Base-by-base conservation (phyloP, 306 rosid species). In the Vigna angularis region DNA sequence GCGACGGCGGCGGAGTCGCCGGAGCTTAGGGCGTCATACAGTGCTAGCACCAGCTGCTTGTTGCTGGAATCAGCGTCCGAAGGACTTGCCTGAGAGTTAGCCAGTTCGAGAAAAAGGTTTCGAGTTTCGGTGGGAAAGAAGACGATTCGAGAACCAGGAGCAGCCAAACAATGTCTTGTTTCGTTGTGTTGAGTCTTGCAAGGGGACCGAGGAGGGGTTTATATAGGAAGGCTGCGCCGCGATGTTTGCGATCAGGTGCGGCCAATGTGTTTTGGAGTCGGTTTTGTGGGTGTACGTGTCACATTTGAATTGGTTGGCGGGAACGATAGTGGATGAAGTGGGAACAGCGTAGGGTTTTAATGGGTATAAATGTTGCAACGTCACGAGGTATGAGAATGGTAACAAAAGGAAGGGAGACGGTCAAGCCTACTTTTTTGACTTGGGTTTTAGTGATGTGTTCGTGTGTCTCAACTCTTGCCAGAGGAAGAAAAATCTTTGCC, bases 1-100 rank as follows among this genome's bases (percentile, higher is more conserved):
- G 83, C 89, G 38, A 95, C 98, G n/a, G 90, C 83, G 66, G 79
- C 80, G 48, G 92, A 90, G 83, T 93, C 95, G 2, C 81, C 87
- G 3, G 94, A 71, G 83, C 79, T 95, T 63, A 92, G 20, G 89
- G 98, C 97, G 4, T 86, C 99, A 91, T 95, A 95, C 3, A 95
- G 90, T 40, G 86, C 85, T 61, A 73, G 80, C 49, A 91, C 98
- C 94, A 95, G 90, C 98, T 74, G 63, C 67, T 34, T 81, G 64
- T 82, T 85, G 84, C 89, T 80, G 85, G 90, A 84, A 83, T 85
- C 90, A 71, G 78, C 72, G 24, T 85, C 93, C 40, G 83, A 94
- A 66, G 44, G 63, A 47, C 32, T 67, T 90, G 34, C 91, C 84
- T 83, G 90, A 87, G 87, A 80, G 91, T 88, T 84, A 89, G 99